phyloP scores from a whole-genome alignment of 768 basidiomycete species.

The Mycena epipterygia region DNA sequence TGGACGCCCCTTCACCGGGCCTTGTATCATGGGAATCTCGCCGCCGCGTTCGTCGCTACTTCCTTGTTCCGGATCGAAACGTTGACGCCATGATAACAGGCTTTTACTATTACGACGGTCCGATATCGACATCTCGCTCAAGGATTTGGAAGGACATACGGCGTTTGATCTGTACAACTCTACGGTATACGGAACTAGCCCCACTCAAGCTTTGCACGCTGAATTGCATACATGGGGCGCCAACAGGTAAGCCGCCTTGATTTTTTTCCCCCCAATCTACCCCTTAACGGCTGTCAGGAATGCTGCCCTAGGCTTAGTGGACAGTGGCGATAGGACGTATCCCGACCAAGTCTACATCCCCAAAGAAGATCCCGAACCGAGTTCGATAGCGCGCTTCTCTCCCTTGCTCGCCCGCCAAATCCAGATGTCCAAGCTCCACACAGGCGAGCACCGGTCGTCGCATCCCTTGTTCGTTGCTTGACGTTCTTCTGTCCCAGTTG shows the following conservation, averaged over 20 bases:
- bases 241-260: slow-evolving; percentile 68
- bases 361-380: slow-evolving; percentile 47
- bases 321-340: slow-evolving; percentile 80
- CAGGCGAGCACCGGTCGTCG: slow-evolving; percentile 59
- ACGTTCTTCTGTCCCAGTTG: slow-evolving; percentile 49
- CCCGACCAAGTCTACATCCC: slow-evolving; percentile 82
- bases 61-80: slow-evolving; percentile 18
- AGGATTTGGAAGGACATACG: slow-evolving; percentile 91
- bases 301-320: slow-evolving; percentile 88
- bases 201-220: slow-evolving; percentile 53
- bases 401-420: slow-evolving; percentile 75
- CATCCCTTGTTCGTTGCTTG: background rate
- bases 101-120: slow-evolving; percentile 80
- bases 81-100: slow-evolving; percentile 55
- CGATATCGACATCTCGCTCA: slow-evolving; percentile 79
- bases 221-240: slow-evolving; percentile 92
- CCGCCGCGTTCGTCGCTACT: slow-evolving; percentile 67
- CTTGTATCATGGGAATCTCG: slow-evolving; percentile 83
- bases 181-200: slow-evolving; percentile 83
- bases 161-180: slow-evolving; percentile 95
- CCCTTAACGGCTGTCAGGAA: slow-evolving; percentile 63
- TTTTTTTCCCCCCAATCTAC: slow-evolving; percentile 24
- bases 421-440: slow-evolving; percentile 91
- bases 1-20: slow-evolving; percentile 95
- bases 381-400: slow-evolving; percentile 63